Base-by-base conservation (phyloP, 164 flowering plant genomes). In the Umbellularia californica region DNA sequence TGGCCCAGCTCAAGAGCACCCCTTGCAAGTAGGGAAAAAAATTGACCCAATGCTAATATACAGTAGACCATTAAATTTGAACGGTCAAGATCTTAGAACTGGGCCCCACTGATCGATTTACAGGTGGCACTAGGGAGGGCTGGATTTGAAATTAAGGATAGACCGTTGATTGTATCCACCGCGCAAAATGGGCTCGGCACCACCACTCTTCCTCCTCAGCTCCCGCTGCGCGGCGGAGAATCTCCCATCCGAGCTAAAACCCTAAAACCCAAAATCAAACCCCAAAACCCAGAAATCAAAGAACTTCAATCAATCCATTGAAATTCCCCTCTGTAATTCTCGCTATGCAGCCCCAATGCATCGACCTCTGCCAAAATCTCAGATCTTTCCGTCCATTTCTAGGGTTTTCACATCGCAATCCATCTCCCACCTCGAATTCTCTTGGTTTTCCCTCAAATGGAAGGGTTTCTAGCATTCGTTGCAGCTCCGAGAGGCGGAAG, bases 331-430 rank as follows among this genome's bases (percentile, higher is more conserved):
- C 22, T 10, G 67, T 7, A 4, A 28, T 19, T 20, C 27, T 71
- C 28, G 52, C 23, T 24, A 85, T 87, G 89, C 85, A 81, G 28
- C 22, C 81, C 62, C 81, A 80, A 58, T 78, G 63, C 50, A 77
- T 80, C 28, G 79, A 81, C 65, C 74, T 81, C 25, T 78, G 76
- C 74, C 78, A 76, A 28, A 74, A 79, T 63, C 75, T 64, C 72
- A 22, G 70, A 4, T 11, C 15, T 20, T 64, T 77, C 27, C 82
- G 63, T 17, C 55, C 77, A 65, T 52, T 69, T 76, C 73, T 73
- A 69, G 81, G 82, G 70, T 82, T 83, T 74, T 82, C 52, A 23
- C 68, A 35, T 68, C 72, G 41, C 58, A 70, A 24, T 27, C 24
- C 64, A 67, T 67, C 67, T 0, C 28, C 72, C 2, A 15, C 58